Conservation (phyloP, 2,329 filamentous ascomycete genomes). For the Mollisia scopiformis region DNA sequence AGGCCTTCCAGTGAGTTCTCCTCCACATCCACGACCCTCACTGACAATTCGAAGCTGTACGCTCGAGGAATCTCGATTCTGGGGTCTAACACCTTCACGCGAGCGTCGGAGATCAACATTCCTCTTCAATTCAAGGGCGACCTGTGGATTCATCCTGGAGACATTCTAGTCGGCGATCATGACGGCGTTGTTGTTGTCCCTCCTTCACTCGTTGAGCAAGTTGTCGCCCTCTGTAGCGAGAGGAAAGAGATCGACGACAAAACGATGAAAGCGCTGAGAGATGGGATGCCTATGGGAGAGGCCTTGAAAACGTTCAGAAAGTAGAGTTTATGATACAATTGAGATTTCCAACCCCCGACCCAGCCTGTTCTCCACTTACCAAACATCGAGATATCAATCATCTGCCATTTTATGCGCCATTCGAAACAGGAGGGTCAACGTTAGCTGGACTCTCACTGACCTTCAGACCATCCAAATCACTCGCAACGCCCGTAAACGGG, state of each 20-base stretch:
- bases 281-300: background rate
- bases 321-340: background rate
- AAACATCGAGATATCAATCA: too few species aligned
- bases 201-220: background rate
- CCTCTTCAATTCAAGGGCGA: background rate
- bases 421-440: background rate
- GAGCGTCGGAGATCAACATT: background rate
- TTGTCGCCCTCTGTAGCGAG: background rate
- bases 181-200: background rate
- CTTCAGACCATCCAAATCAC: background rate
- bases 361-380: too few species aligned
- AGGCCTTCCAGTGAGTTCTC: conserved; percentile 11
- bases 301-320: background rate
- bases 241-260: background rate
- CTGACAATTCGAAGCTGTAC: background rate
- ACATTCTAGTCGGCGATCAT: background rate
- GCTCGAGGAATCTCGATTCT: background rate
- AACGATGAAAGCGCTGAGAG: background rate
- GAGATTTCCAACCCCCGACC: too few species aligned
- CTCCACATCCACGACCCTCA: background rate
- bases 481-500: conserved; percentile 1
- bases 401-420: background rate
- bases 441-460: background rate
- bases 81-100: background rate
- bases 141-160: background rate